Conservation (phyloP, 768 basidiomycete genomes). For the Naganishia vishniacii region DNA sequence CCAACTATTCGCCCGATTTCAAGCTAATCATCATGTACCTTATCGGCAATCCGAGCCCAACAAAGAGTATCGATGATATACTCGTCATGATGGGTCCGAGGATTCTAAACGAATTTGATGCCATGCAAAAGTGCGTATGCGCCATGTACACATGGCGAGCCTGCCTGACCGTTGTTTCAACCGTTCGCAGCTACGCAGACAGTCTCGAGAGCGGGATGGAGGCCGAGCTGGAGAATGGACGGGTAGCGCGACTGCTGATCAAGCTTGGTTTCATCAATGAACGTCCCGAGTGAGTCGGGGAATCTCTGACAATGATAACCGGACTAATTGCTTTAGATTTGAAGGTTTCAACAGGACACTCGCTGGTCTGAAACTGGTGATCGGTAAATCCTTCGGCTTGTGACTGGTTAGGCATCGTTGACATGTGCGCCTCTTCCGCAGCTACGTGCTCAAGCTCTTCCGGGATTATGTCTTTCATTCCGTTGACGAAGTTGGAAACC, state of each 20-base stretch:
- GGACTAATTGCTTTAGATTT: background rate
- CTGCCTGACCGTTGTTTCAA: background rate
- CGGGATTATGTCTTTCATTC: slow-evolving; percentile 98
- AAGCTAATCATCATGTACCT: slow-evolving; percentile 70
- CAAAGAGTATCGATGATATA: slow-evolving; percentile 70
- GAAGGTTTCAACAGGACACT: slow-evolving; percentile 84
- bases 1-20: slow-evolving; percentile 72
- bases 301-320: background rate
- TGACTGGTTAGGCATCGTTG: too few relatives aligned
- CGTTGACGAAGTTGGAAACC: slow-evolving; percentile 81
- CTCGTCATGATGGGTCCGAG: slow-evolving; percentile 71
- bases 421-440: too few relatives aligned
- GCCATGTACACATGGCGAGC: too few relatives aligned
- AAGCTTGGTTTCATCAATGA: slow-evolving; percentile 99
- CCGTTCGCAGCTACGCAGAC: slow-evolving; percentile 62
- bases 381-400: too few relatives aligned
- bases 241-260: slow-evolving; percentile 77
- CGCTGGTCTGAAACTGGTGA: slow-evolving; percentile 99
- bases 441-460: slow-evolving; percentile 94
- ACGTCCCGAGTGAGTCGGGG: slow-evolving; percentile 79
- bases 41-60: slow-evolving; percentile 64
- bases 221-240: slow-evolving; percentile 87
- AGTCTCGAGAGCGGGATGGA: slow-evolving; percentile 74
- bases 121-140: slow-evolving; percentile 65
- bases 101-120: slow-evolving; percentile 74